Conservation (phyloP, 805 yeast species). For the Komagataella ulmi region DNA sequence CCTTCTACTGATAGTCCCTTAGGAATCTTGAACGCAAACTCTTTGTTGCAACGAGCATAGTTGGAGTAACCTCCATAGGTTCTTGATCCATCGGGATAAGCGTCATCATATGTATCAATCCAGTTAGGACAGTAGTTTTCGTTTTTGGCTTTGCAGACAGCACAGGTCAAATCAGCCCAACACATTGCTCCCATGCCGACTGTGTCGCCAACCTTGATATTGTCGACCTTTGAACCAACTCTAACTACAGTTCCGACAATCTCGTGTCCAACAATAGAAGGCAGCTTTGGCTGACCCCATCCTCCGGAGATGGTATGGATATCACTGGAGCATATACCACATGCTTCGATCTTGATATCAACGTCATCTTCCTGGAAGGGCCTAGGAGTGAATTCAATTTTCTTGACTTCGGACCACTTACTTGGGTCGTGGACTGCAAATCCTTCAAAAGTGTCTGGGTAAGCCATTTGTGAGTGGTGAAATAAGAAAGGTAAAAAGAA, state of each 20-base stretch:
- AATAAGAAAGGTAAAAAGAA: no score
- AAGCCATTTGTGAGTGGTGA: neutral
- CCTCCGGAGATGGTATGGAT: slow-evolving; percentile 27
- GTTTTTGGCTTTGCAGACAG: slow-evolving; percentile 38
- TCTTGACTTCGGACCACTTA: slow-evolving; percentile 11
- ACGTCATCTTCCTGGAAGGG: slow-evolving; percentile 20
- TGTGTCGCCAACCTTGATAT: slow-evolving; percentile 51
- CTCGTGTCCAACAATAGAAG: slow-evolving; percentile 47
- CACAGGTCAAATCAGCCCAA: slow-evolving; percentile 47
- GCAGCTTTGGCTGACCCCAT: slow-evolving; percentile 19
- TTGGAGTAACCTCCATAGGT: slow-evolving; percentile 59
- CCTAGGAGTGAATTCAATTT: slow-evolving; percentile 11
- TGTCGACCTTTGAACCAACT: slow-evolving; percentile 41
- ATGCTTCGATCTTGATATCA: slow-evolving; percentile 28
- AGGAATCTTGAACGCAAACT: slow-evolving; percentile 53
- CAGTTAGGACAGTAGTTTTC: slow-evolving; percentile 28
- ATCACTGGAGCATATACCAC: slow-evolving; percentile 40
- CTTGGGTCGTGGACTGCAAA: slow-evolving; percentile 12
- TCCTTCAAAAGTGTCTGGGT: slow-evolving; percentile 11
- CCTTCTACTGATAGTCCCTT: slow-evolving; percentile 31
- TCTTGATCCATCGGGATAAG: slow-evolving; percentile 11
- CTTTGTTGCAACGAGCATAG: slow-evolving; percentile 49
- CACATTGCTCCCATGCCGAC: slow-evolving; percentile 74
- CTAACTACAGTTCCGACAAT: slow-evolving; percentile 45
- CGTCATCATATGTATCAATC: slow-evolving; percentile 21